Conservation (phyloP, 768 basidiomycete species). For the Gloeopeniophorella convolvens region DNA sequence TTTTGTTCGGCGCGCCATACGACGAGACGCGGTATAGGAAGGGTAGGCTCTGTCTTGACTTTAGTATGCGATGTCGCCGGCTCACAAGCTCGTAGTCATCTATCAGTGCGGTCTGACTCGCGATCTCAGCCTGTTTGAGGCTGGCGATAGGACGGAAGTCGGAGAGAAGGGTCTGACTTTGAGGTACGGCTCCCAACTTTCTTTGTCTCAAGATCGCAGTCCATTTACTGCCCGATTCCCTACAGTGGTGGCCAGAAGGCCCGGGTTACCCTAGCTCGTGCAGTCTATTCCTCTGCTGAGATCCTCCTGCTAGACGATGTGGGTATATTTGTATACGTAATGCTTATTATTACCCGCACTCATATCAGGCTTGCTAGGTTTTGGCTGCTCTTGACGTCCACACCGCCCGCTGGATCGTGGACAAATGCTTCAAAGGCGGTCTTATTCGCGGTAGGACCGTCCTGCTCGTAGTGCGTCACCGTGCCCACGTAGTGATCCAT, state of each 20-base stretch:
- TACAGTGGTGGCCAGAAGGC: slow-evolving; percentile 52
- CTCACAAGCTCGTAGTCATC: slow-evolving; percentile 4
- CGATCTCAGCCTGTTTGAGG: slow-evolving; percentile 41
- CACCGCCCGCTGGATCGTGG: slow-evolving; percentile 45
- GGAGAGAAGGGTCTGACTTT: slow-evolving; percentile 51
- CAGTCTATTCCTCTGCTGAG: slow-evolving; percentile 51
- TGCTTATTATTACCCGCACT: too few relatives aligned
- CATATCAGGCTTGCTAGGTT: too few relatives aligned
- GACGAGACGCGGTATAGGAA: slow-evolving; percentile 39
- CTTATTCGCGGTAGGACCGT: slow-evolving; percentile 45
- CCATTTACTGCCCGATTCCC: too few relatives aligned
- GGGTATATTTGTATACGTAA: not conserved
- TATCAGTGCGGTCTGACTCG: slow-evolving; percentile 27
- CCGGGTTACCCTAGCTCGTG: slow-evolving; percentile 50
- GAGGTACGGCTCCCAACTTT: slow-evolving; percentile 22
- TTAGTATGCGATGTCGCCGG: not conserved
- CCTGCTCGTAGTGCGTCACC: slow-evolving; percentile 39
- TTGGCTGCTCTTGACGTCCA: slow-evolving; percentile 48
- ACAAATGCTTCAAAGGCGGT: slow-evolving; percentile 43
- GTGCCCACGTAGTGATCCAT: not conserved
- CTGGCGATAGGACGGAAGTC: slow-evolving; percentile 49
- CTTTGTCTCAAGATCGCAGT: too few relatives aligned
- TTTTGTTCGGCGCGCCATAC: slow-evolving; percentile 43
- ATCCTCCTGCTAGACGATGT: slow-evolving; percentile 71
- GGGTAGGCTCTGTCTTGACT: slow-evolving; percentile 22